A percentile compares a stretch with the other conserved stretches of the same genome.
Evolutionary conservation across 306 rosid species (phyloP).

Genomic region (Cucurbita ficifolia): DNA sequence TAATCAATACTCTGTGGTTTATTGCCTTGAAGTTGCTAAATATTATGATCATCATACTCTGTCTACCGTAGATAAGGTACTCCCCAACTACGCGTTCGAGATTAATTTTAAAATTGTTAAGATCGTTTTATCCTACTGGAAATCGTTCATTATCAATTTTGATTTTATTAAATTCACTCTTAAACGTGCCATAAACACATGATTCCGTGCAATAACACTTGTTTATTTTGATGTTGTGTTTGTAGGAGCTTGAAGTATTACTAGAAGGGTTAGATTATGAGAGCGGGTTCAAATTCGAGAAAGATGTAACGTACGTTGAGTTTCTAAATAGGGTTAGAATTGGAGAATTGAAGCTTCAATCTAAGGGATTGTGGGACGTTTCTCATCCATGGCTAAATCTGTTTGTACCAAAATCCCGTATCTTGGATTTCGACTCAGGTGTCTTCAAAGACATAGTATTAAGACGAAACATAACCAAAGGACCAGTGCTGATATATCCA

Average conservation of each 20-base stretch:
- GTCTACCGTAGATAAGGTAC: slow-evolving; percentile 27
- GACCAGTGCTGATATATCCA: slow-evolving; percentile 64
- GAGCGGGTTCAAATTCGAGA: slow-evolving; percentile 51
- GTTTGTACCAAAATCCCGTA: slow-evolving; percentile 49
- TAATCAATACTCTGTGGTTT: slow-evolving; percentile 27
- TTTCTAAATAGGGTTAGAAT: slow-evolving; percentile 64
- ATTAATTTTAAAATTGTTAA: too few species aligned
- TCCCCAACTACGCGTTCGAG: too few species aligned
- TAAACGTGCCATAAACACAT: too few species aligned
- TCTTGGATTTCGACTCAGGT: slow-evolving; percentile 37
- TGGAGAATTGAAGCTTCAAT: slow-evolving; percentile 69
- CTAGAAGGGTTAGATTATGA: slow-evolving; percentile 38
- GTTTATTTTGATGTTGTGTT: neutral
- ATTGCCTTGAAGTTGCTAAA: slow-evolving; percentile 64
- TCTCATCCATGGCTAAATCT: slow-evolving; percentile 93
- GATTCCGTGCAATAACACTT: too few species aligned
- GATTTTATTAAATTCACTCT: too few species aligned
- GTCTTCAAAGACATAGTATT: slow-evolving; percentile 50
- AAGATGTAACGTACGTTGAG: slow-evolving; percentile 40
- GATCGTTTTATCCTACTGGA: too few species aligned
- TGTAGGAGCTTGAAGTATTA: slow-evolving; percentile 40
- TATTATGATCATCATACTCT: slow-evolving; percentile 38
- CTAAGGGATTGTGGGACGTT: slow-evolving; percentile 70
- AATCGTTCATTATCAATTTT: too few species aligned
- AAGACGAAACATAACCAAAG: slow-evolving; percentile 52